Evolutionary conservation across 441 rosid genomes (phyloP).

Genomic region (Gossypium gossypioides): DNA sequence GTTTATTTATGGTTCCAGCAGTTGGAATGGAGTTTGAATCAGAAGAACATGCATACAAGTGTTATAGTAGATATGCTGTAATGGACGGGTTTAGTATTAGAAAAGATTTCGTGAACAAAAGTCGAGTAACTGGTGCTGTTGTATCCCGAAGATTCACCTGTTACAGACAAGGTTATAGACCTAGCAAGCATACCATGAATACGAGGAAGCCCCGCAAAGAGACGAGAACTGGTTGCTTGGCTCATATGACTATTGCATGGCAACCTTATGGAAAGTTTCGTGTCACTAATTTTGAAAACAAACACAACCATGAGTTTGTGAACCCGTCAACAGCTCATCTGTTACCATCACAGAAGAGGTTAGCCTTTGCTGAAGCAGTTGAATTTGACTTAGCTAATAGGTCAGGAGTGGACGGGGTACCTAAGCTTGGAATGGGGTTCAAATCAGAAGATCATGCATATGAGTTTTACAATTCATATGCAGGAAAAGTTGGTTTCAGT

Average conservation of each 20-base stretch:
- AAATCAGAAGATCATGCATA: constrained; percentile 21
- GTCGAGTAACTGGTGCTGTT: constrained; percentile 20
- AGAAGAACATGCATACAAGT: constrained; percentile 25
- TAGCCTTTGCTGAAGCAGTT: constrained; percentile 25
- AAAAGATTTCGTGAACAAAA: constrained; percentile 29
- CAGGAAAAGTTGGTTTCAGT: constrained; percentile 22
- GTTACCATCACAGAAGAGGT: constrained; percentile 28
- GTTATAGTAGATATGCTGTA: constrained; percentile 27
- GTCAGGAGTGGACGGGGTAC: constrained; percentile 17
- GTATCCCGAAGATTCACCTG: constrained; percentile 30
- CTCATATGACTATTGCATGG: constrained; percentile 31
- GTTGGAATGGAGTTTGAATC: constrained; percentile 30
- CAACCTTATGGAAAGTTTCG: constrained; percentile 25
- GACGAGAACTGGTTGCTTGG: constrained; percentile 32
- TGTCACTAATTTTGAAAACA: constrained; percentile 24
- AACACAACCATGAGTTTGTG: constrained; percentile 27
- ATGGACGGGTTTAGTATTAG: constrained; percentile 29
- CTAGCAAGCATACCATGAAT: constrained; percentile 15
- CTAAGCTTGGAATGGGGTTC: constrained; percentile 27
- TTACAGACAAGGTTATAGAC: constrained; percentile 26
- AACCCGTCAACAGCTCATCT: constrained; percentile 18
- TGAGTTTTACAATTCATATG: constrained; percentile 22
- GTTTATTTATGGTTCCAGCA: constrained; percentile 15
- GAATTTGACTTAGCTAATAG: constrained; percentile 24
- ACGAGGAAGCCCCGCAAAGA: constrained; percentile 22